Evolutionary conservation across 2,329 filamentous ascomycete species (phyloP).

Genomic region (Cercospora zeae-maydis): DNA sequence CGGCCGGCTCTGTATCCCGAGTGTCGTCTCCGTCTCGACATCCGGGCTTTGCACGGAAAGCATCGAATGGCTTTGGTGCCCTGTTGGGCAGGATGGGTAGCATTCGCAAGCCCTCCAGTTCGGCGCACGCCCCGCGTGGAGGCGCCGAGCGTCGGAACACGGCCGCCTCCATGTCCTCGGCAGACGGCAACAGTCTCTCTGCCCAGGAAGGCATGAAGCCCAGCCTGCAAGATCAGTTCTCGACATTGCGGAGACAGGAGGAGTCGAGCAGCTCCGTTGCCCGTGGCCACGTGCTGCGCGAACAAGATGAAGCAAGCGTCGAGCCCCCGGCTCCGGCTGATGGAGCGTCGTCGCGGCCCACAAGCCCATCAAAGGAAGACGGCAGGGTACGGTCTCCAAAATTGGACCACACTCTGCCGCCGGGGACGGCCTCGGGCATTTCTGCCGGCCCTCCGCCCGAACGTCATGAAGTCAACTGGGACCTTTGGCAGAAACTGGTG

Average conservation of each 20-base stretch:
- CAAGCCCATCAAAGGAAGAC: conserved; percentile 23
- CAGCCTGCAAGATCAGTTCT: conserved; percentile 48
- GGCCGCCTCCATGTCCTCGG: conserved; percentile 23
- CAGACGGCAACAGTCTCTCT: conserved; percentile 27
- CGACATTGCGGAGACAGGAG: conserved; percentile 44
- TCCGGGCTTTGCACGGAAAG: conserved; percentile 56
- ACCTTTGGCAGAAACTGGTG: conserved; percentile 93
- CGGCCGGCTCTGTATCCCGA: conserved; percentile 19
- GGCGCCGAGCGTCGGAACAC: conserved; percentile 29
- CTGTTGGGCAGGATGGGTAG: conserved; percentile 61
- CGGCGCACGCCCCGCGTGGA: conserved; percentile 38
- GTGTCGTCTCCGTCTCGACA: conserved; percentile 38
- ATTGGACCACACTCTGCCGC: conserved; percentile 68
- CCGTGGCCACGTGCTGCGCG: conserved; percentile 18
- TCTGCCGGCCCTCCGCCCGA: conserved; percentile 73
- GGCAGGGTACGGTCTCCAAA: conserved; percentile 54
- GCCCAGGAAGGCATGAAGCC: conserved; percentile 33
- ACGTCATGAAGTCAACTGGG: conserved; percentile 83
- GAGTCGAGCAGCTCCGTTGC: conserved; percentile 36
- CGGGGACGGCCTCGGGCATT: conserved; percentile 80
- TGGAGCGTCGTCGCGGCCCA: conserved; percentile 35
- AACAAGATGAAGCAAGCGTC: conserved; percentile 16
- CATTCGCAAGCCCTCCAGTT: conserved; percentile 56
- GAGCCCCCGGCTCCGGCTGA: conserved; percentile 36
- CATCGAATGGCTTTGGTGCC: conserved; percentile 86